Percentiles rank a stretch among this genome's conserved stretches.
These are phyloP conservation scores for Nidularia sp. DNA, from an alignment of 768 basidiomycete species.

Conservation along the genomic window DNA sequence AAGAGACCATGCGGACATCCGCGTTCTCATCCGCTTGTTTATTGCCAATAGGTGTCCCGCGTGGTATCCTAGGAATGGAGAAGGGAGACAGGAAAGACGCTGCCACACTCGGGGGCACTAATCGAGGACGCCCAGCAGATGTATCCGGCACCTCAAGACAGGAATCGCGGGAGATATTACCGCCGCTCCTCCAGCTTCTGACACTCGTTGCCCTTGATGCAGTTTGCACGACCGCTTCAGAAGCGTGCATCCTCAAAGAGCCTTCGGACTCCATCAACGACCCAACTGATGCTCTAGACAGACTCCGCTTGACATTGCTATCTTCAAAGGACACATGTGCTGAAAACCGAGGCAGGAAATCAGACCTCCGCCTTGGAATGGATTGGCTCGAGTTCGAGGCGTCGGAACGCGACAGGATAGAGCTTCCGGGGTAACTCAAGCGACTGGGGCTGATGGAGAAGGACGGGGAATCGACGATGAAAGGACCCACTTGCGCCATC, in stretches of 20 bases:
- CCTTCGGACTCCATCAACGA: slow-evolving; percentile 28
- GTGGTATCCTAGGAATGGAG: neutral
- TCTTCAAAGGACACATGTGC: slow-evolving; percentile 37
- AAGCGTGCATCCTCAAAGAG: slow-evolving; percentile 30
- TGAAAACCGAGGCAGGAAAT: slow-evolving; percentile 58
- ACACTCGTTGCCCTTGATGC: slow-evolving; percentile 48
- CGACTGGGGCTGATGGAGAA: too few species aligned
- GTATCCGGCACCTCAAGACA: slow-evolving; percentile 21
- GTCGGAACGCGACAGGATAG: slow-evolving; percentile 26
- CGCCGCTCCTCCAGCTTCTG: slow-evolving; percentile 38
- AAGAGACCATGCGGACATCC: neutral
- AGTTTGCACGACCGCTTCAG: slow-evolving; percentile 41
- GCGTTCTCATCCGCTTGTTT: neutral
- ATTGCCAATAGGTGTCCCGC: neutral
- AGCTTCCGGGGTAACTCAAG: too few species aligned
- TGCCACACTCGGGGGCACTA: neutral
- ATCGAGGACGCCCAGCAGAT: slow-evolving; percentile 12
- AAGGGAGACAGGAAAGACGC: neutral
- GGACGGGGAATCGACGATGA: too few species aligned
- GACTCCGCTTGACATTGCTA: slow-evolving; percentile 26
- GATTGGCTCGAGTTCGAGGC: slow-evolving; percentile 11
- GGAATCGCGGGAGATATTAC: slow-evolving; percentile 32
- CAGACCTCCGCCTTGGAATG: slow-evolving; percentile 33
- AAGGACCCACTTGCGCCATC: too few species aligned
- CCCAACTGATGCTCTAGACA: slow-evolving; percentile 24